These are phyloP conservation scores for Penicillium verhagenii DNA, from an alignment of 495 filamentous ascomycete species.

Conservation along the genomic window DNA sequence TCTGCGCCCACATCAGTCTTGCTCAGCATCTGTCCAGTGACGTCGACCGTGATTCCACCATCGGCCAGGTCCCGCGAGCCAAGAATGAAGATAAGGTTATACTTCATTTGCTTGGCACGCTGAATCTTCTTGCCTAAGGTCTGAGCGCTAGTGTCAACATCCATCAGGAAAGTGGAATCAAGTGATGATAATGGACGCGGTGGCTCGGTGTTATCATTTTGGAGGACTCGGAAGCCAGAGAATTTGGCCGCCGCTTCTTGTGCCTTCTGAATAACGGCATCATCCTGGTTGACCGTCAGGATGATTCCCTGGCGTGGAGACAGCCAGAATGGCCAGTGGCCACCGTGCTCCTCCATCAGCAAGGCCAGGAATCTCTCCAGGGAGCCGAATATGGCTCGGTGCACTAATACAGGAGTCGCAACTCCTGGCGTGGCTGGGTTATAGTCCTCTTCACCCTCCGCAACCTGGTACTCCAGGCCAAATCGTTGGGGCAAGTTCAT, in stretches of 20 bases:
- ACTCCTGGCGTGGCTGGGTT: slow-evolving; percentile 65
- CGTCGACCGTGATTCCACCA: slow-evolving; percentile 44
- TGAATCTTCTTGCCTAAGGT: slow-evolving; percentile 66
- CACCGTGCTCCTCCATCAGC: slow-evolving; percentile 79
- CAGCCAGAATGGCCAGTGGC: slow-evolving; percentile 89
- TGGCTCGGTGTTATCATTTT: slow-evolving; percentile 15
- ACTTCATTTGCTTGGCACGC: slow-evolving; percentile 70
- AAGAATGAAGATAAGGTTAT: slow-evolving; percentile 71
- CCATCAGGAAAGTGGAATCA: slow-evolving; percentile 61
- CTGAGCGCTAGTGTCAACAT: slow-evolving; percentile 65
- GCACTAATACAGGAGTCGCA: slow-evolving; percentile 79
- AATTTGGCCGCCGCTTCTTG: slow-evolving; percentile 40
- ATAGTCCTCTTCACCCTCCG: slow-evolving; percentile 58
- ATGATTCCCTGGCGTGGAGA: slow-evolving; percentile 80
- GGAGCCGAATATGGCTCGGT: slow-evolving; percentile 84
- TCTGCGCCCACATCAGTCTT: slow-evolving; percentile 30
- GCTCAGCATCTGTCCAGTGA: slow-evolving; percentile 47
- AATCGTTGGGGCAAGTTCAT: slow-evolving; percentile 91
- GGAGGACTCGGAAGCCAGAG: slow-evolving; percentile 33
- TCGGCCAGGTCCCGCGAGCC: slow-evolving; percentile 56
- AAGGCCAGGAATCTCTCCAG: slow-evolving; percentile 85
- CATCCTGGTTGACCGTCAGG: slow-evolving; percentile 68
- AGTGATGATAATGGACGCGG: slow-evolving; percentile 37
- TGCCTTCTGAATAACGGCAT: slow-evolving; percentile 58
- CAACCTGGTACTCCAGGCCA: slow-evolving; percentile 64